Evolutionary conservation across 768 basidiomycete species (phyloP), one percentile per base, ranked within the genome.

Genomic region (Candolleomyces aberdarensis): DNA sequence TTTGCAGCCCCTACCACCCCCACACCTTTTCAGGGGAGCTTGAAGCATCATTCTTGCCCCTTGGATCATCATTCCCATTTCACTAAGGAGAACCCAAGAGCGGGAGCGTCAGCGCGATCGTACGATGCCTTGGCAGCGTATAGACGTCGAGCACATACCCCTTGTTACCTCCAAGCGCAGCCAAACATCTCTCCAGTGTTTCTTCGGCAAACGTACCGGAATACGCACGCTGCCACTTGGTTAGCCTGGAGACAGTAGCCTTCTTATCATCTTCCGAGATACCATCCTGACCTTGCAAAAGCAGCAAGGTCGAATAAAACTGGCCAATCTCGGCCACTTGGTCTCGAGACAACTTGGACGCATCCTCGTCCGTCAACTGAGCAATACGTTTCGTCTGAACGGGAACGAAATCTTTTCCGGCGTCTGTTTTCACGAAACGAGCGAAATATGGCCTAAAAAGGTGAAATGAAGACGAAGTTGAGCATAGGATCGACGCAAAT

Each of bases 381-480:
- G 71, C 75, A 1, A 71, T 75, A 40, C 76, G 77, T 50, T 70
- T 71, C 17, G 74, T 73, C 56, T 80, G 77, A 15, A 78, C 56
- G 29, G 69, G 68, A 7, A 69, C 75, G 44, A 81, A 53, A 26
- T 72, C 74, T 57, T 66, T 69, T 7, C 68, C 73, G 15, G 69
- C 72, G 7, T 70, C 62, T 3, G 66, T 74, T 19, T 64, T 72
- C 36, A 69, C 61, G 59, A 75, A 79, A 31, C 79, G 78, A 40
- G 74, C 63, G 60, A 79, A 80, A 63, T 81, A 79, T 10, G 79
- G 73, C 2, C 80, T 79, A 52, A 26, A 26, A 10, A n/a, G 51
- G 31, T 29, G 29, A 32, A 11, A 14, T n/a, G 29, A 39, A 15
- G 32, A 17, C 14, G 52, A 17, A 8, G 26, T 15, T 54, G 11